Evolutionary conservation across 495 filamentous ascomycete species (phyloP).

Genomic region (Aspergillus campestris): DNA sequence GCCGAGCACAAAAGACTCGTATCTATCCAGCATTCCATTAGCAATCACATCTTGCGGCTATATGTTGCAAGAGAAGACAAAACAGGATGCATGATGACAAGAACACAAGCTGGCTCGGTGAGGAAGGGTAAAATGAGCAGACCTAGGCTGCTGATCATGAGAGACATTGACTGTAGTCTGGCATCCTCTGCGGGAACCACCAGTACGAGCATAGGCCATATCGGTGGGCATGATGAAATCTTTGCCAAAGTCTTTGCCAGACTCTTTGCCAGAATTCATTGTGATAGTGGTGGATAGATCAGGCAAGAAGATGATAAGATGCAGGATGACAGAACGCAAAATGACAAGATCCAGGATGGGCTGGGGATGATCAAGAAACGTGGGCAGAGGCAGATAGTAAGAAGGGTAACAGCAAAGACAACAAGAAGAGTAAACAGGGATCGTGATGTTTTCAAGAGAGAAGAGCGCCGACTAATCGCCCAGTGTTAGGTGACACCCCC

Average conservation of each 20-base stretch:
- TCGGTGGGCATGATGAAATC: slow-evolving; percentile 11
- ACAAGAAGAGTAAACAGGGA: neutral
- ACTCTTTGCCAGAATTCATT: neutral
- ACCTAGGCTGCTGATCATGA: slow-evolving; percentile 19
- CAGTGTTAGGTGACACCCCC: no score
- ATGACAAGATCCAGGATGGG: neutral
- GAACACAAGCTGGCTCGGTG: neutral
- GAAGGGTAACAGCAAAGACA: neutral
- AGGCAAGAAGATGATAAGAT: no score
- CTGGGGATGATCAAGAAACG: neutral
- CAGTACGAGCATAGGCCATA: slow-evolving; percentile 13
- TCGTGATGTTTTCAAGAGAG: no score
- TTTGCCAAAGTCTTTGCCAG: neutral
- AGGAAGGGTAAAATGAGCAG: slow-evolving; percentile 5
- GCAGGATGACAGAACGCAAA: no score
- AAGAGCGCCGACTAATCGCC: no score
- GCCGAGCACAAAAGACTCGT: slow-evolving; percentile 80
- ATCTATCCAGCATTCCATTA: slow-evolving; percentile 44
- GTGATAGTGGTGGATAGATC: neutral
- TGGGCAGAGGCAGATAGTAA: neutral
- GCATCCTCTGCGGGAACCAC: slow-evolving; percentile 7
- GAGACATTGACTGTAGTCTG: slow-evolving; percentile 16
- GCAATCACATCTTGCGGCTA: slow-evolving; percentile 1
- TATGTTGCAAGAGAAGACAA: neutral
- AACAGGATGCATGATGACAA: neutral